A percentile compares a stretch with the other conserved stretches of the same genome.
phyloP scores from a whole-genome alignment of 345 rosid genomes.

The Xanthoceras sorbifolium region DNA sequence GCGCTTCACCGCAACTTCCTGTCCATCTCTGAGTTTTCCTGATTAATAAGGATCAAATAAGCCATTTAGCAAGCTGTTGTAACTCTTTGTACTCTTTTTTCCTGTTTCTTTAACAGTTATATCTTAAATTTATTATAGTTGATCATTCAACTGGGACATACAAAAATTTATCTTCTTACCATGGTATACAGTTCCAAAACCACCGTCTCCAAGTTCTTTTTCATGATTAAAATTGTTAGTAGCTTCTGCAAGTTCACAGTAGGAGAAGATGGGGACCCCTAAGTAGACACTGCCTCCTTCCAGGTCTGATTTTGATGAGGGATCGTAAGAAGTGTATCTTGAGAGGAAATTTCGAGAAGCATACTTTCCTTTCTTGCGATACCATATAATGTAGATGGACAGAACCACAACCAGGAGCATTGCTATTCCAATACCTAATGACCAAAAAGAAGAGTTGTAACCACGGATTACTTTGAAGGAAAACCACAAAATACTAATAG shows the following conservation, averaged over 20 bases:
- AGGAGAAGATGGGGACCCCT: conserved; percentile 57
- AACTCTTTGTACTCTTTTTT: neutral
- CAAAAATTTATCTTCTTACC: conserved; percentile 40
- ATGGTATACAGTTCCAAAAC: conserved; percentile 67
- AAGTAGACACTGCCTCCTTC: conserved; percentile 38
- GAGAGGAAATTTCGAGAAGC: conserved; percentile 29
- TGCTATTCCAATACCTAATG: conserved; percentile 30
- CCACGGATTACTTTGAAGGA: neutral
- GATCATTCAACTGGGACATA: neutral
- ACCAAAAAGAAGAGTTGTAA: neutral
- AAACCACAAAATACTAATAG: neutral
- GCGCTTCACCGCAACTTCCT: conserved; percentile 77
- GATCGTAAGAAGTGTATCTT: conserved; percentile 19
- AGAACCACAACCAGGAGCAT: conserved; percentile 21
- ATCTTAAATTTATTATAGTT: neutral
- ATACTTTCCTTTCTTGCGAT: conserved; percentile 24
- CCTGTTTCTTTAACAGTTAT: neutral
- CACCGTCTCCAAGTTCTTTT: conserved; percentile 67
- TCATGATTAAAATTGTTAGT: conserved; percentile 49
- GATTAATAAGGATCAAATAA: conserved; percentile 2
- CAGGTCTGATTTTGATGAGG: conserved; percentile 37
- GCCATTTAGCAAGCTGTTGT: neutral
- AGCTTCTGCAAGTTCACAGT: conserved; percentile 59
- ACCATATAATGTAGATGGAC: conserved; percentile 16
- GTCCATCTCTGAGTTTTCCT: conserved; percentile 66